Conservation (phyloP, 2,329 filamentous ascomycete genomes). For the Paracamarosporium sp. region DNA sequence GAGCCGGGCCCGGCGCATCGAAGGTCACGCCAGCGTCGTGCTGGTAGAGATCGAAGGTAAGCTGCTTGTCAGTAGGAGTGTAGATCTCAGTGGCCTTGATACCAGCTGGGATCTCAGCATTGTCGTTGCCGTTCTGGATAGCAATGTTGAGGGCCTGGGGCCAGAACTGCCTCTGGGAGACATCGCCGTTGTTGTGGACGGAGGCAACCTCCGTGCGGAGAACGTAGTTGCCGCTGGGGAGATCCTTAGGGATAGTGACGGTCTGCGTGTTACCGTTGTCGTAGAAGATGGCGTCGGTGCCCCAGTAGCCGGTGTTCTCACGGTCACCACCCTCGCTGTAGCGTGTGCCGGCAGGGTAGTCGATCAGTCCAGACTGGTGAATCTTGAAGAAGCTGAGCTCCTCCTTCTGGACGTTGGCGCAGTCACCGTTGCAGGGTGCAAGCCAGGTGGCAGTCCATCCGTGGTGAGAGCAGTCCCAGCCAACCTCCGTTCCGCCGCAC, state of each 20-base stretch:
- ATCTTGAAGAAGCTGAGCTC: slow-evolving; percentile 45
- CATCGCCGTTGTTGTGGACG: slow-evolving; percentile 43
- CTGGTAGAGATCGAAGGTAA: slow-evolving; percentile 39
- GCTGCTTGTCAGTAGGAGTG: slow-evolving; percentile 30
- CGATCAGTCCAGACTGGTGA: slow-evolving; percentile 32
- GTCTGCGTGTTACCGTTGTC: slow-evolving; percentile 38
- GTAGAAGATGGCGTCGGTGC: slow-evolving; percentile 44
- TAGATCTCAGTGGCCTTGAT: slow-evolving; percentile 41
- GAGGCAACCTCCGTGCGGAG: slow-evolving; percentile 43
- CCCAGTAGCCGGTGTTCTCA: slow-evolving; percentile 39
- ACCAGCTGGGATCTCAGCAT: slow-evolving; percentile 29
- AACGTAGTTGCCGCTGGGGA: slow-evolving; percentile 43
- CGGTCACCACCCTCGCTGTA: slow-evolving; percentile 26
- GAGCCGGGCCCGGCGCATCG: slow-evolving; percentile 27
- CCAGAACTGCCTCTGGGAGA: slow-evolving; percentile 42
- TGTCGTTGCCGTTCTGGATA: slow-evolving; percentile 37
- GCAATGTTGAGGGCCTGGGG: slow-evolving; percentile 45
- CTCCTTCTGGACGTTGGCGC: slow-evolving; percentile 37
- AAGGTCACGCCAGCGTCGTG: slow-evolving; percentile 34
- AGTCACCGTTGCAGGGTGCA: slow-evolving; percentile 42
- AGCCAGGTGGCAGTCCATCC: slow-evolving; percentile 42
- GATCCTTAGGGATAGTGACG: slow-evolving; percentile 39
- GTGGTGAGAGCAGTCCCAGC: slow-evolving; percentile 44
- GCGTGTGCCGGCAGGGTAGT: slow-evolving; percentile 35
- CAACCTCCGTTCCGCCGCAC: slow-evolving; percentile 31